Percentiles rank a stretch among this genome's conserved stretches.
Evolutionary conservation across 2,329 filamentous ascomycete species (phyloP).

Genomic region (Geosmithia flava): DNA sequence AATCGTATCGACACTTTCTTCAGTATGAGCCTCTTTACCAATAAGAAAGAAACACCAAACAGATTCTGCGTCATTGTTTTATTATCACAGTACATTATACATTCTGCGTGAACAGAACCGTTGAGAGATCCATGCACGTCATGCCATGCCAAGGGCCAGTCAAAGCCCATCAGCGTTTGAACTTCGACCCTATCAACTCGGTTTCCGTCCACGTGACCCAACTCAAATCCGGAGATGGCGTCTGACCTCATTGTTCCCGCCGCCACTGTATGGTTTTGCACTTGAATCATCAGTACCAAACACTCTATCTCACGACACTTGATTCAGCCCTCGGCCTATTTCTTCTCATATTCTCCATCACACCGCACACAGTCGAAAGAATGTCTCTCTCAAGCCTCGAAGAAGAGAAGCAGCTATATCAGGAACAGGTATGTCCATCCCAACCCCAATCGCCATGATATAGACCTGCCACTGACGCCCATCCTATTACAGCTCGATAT

Average conservation of each 20-base stretch:
- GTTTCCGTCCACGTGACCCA: neutral
- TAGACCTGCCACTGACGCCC: neutral
- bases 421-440: slow-evolving; percentile 36
- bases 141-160: neutral
- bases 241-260: neutral
- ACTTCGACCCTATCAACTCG: too few species aligned
- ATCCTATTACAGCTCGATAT: slow-evolving; percentile 53
- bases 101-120: too few species aligned
- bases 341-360: neutral
- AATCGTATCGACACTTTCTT: too few species aligned
- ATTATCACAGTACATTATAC: too few species aligned
- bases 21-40: too few species aligned
- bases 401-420: slow-evolving; percentile 39
- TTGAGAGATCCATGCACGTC: slow-evolving; percentile 2
- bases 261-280: neutral
- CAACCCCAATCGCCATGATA: neutral
- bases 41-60: too few species aligned
- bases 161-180: neutral
- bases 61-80: too few species aligned
- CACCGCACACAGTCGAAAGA: neutral
- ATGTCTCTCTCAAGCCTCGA: slow-evolving; percentile 26
- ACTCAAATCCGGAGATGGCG: neutral
- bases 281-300: neutral
- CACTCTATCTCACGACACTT: neutral
- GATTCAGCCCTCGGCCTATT: neutral